Percentiles rank a stretch among this genome's conserved stretches.
Conservation (phyloP, 306 rosid genomes). For the Pterocarpus santalinus region DNA sequence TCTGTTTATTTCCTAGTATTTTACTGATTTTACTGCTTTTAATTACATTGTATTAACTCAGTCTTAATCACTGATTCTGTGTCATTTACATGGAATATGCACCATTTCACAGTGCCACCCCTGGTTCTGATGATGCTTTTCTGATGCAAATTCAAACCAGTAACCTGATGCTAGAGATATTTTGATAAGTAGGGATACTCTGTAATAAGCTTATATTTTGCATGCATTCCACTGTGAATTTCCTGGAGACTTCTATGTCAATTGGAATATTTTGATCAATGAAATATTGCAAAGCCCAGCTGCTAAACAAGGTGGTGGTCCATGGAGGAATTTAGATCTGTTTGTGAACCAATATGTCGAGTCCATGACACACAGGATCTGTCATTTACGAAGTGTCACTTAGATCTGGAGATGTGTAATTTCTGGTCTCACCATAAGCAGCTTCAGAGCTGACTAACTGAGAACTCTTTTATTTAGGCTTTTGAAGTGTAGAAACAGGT, state of each 20-base stretch:
- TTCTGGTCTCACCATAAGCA: conserved; percentile 7
- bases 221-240: neutral
- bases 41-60: neutral
- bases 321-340: neutral
- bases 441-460: neutral
- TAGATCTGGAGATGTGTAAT: conserved; percentile 11
- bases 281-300: neutral
- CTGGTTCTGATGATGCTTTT: neutral
- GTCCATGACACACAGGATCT: neutral
- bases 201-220: neutral
- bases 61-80: neutral
- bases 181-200: neutral
- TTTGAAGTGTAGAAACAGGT: neutral
- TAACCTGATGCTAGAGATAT: too few species aligned
- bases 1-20: conserved; percentile 17
- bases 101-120: neutral
- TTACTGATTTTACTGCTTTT: neutral
- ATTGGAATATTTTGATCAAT: neutral
- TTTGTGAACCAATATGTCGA: too few species aligned
- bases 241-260: neutral
- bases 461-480: neutral
- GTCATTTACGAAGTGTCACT: neutral
- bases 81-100: neutral
- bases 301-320: neutral
- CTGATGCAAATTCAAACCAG: neutral